Base-by-base conservation (phyloP, 768 basidiomycete species). In the Kwoniella newhampshirensis region DNA sequence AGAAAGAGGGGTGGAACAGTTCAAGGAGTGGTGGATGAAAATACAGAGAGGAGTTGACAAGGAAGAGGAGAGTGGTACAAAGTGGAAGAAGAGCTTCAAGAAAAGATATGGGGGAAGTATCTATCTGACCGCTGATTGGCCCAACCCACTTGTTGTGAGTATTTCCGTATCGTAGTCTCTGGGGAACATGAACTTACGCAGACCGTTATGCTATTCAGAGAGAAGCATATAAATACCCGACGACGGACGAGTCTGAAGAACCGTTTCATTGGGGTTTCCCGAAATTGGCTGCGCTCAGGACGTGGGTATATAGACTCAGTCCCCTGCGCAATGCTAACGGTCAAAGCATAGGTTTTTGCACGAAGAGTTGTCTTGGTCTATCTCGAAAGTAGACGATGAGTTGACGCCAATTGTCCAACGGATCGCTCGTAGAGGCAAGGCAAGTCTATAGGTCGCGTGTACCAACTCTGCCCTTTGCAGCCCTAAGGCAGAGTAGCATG, bases 181-280 rank as follows among this genome's bases (percentile, higher is more conserved):
- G n/a, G n/a, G n/a, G n/a, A n/a, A n/a, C n/a, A n/a, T n/a, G n/a
- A n/a, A n/a, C n/a, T 7, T 9, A 35, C 12, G 12, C 17, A 49
- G 2, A 46, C 37, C 30, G 4, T 60, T 40, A 35, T 25, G 20
- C 7, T 11, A 18, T 48, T 40, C 70, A 96, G 91, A 81, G 88
- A 56, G 90, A 94, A 57, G 94, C 91, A 8, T 99, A 99, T 76
- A 88, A 88, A 70, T 85, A 91, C 69, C 94, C 94, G 0, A 83
- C 86, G 0, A 88, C 94, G 6, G 92, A 97, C 71, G 83, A 84
- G 36, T 94, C 91, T 0, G 86, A 91, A 53, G 93, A 97, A 61
- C 86, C 88, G 0, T 98, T 99, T 75, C 89, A 91, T 67, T 99
- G 94, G 94, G 92, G 90, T 3, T 79, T 92, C 60, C 91, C 93